phyloP scores from a whole-genome alignment of 2,329 filamentous ascomycete species.

The Beauveria rudraprayagi region DNA sequence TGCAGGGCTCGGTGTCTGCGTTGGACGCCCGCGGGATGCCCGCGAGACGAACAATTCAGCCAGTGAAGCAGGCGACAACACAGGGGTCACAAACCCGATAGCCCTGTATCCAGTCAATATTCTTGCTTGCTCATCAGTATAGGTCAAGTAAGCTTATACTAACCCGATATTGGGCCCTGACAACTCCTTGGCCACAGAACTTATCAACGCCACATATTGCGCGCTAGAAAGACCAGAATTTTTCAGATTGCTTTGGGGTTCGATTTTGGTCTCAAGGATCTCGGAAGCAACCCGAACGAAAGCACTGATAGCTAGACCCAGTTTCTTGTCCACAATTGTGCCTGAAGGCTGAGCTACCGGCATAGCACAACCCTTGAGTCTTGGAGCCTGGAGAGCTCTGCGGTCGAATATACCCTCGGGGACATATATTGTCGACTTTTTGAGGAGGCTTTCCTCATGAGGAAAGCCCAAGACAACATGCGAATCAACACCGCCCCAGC shows the following conservation, averaged over 20 bases:
- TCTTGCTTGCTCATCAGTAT: background rate
- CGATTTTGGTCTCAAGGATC: background rate
- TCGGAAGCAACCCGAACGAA: background rate
- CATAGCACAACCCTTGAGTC: background rate
- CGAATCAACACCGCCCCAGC: slow-evolving; percentile 39
- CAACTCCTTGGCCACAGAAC: background rate
- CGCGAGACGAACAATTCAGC: background rate
- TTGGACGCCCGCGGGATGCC: background rate
- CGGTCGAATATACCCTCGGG: background rate
- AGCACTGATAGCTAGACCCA: background rate
- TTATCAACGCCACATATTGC: background rate
- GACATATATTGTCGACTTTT: background rate
- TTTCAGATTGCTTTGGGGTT: background rate
- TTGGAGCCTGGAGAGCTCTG: background rate
- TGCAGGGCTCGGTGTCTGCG: too few species aligned
- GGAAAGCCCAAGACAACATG: slow-evolving; percentile 36
- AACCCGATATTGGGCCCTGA: background rate
- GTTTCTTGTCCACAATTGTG: background rate
- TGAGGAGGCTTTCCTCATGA: background rate
- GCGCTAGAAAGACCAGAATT: background rate
- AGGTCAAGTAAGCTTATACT: background rate
- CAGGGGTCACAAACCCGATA: background rate
- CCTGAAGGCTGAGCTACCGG: background rate
- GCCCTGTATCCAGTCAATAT: background rate
- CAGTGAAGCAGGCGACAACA: background rate